Base-by-base conservation (phyloP, 345 rosid species). In the Salix viminalis region DNA sequence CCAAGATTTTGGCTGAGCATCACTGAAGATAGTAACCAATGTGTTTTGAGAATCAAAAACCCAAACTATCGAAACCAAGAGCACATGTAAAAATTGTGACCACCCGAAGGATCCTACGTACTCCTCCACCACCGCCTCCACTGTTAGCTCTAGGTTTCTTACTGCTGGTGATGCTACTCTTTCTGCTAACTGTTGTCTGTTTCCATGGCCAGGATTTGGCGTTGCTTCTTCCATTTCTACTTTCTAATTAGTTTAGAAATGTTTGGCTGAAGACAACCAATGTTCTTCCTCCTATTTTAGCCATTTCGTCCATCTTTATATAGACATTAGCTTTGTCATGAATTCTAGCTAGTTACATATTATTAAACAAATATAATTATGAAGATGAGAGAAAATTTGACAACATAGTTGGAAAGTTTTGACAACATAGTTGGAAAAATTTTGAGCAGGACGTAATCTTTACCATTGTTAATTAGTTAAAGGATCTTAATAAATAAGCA, bases 21-120 rank as follows among this genome's bases (percentile, higher is more conserved):
- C 98, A 32, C 85, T 88, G 78, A 91, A 91, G 68, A 93, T 91
- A 26, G 92, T 89, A 42, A 83, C 71, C 37, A 93, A 84, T 13
- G 98, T 84, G 74, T 80, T 83, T 41, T 90, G 96, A 8, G 97
- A 85, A 75, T 93, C 97, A 23, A 93, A 90, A 42, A 87, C 68
- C 93, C 92, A 89, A 23, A 93, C 90, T 0, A 91, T 48, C 7
- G 94, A 91, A 15, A 87, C 93, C 79, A 93, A 74, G 18, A 90
- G 66, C 64, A 88, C 93, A 34, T 91, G 98, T 42, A 88, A 13
- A 42, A 90, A 50, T 81, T 93, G 98, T 65, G 90, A 85, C 11
- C 85, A 14, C 2, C 98, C 97, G 14, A 93, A 78, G 24, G 91
- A 71, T 21, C 97, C 98, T 1, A 89, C 78, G 77, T 93, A 83